These are phyloP conservation scores for Davidsoniella eucalypti DNA, from an alignment of 2,329 filamentous ascomycete genomes.

Conservation along the genomic window DNA sequence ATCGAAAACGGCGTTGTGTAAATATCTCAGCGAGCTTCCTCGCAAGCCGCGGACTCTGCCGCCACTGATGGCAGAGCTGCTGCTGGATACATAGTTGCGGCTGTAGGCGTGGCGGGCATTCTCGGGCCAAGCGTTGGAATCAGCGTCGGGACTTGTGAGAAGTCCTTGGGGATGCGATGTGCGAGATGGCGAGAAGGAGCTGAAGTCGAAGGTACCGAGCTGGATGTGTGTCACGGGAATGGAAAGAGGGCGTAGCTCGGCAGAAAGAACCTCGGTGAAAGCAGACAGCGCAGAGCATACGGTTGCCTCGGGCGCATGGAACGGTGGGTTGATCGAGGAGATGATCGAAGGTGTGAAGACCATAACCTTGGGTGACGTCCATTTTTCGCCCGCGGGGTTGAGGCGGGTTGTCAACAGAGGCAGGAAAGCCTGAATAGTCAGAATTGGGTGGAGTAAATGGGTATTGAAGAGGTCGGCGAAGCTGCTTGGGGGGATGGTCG, in stretches of 20 bases:
- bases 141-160: constrained; percentile 25
- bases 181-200: constrained; percentile 39
- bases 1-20: constrained; percentile 83
- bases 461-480: constrained; percentile 88
- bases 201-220: constrained; percentile 79
- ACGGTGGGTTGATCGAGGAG: constrained; percentile 61
- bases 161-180: constrained; percentile 20
- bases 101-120: constrained; percentile 43
- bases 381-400: constrained; percentile 32
- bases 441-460: constrained; percentile 75
- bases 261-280: constrained; percentile 64
- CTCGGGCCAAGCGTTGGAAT: constrained; percentile 46
- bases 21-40: constrained; percentile 56
- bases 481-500: constrained; percentile 64
- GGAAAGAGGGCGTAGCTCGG: constrained; percentile 58
- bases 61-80: constrained; percentile 37
- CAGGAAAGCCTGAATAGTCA: constrained; percentile 80
- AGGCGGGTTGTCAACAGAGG: constrained; percentile 53
- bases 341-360: constrained; percentile 69
- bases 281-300: constrained; percentile 76
- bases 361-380: constrained; percentile 48
- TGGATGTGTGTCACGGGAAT: constrained; percentile 77
- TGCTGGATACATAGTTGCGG: constrained; percentile 41
- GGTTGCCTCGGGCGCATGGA: constrained; percentile 72
- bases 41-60: constrained; percentile 41